A percentile compares a stretch with the other conserved stretches of the same genome.
phyloP scores from a whole-genome alignment of 1,139 yeast genomes.

The Wickerhamomyces sp. region DNA sequence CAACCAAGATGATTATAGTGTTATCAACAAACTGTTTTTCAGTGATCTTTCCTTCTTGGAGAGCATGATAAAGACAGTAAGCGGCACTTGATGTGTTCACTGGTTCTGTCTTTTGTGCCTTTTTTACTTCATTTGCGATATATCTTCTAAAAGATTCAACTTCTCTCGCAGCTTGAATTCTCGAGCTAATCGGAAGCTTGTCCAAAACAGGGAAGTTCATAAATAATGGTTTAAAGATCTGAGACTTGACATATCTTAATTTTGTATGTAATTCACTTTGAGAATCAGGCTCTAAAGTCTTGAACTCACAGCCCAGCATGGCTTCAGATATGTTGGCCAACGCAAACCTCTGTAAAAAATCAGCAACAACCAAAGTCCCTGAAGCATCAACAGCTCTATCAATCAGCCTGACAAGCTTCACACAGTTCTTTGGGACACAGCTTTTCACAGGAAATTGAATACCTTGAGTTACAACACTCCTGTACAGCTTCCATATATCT shows the following conservation, averaged over 20 bases:
- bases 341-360: slow-evolving; percentile 41
- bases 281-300: slow-evolving; percentile 25
- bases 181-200: slow-evolving; percentile 43
- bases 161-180: slow-evolving; percentile 39
- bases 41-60: slow-evolving; percentile 32
- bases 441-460: slow-evolving; percentile 44
- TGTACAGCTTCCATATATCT: slow-evolving; percentile 44
- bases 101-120: slow-evolving; percentile 25
- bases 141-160: slow-evolving; percentile 40
- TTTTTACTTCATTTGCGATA: slow-evolving; percentile 27
- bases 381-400: slow-evolving; percentile 13
- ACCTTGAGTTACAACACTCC: slow-evolving; percentile 42
- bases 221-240: slow-evolving; percentile 52
- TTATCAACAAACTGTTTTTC: slow-evolving; percentile 50
- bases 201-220: slow-evolving; percentile 54
- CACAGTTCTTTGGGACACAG: slow-evolving; percentile 34
- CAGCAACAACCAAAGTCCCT: slow-evolving; percentile 30
- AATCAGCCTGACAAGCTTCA: slow-evolving; percentile 25
- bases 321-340: slow-evolving; percentile 49
- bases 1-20: slow-evolving; percentile 50
- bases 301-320: slow-evolving; percentile 46
- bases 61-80: slow-evolving; percentile 35
- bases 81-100: slow-evolving; percentile 28
- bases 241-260: slow-evolving; percentile 42
- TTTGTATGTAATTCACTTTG: slow-evolving; percentile 34